Evolutionary conservation across 306 rosid species (phyloP).

Genomic region (Fragaria ananassa): DNA sequence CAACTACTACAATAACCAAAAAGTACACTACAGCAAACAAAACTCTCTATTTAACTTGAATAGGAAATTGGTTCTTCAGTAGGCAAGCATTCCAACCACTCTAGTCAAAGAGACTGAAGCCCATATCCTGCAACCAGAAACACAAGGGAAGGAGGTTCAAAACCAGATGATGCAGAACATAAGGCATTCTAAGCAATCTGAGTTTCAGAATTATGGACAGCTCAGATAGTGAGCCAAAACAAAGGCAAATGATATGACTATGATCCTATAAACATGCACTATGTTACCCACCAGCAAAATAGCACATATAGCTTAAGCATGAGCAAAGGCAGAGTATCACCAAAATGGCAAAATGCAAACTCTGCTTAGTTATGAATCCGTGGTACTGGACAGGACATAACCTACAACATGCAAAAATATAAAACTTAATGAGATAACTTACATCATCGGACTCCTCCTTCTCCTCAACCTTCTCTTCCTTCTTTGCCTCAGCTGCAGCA

Average conservation of each 20-base stretch:
- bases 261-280: background rate
- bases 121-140: slow-evolving; percentile 67
- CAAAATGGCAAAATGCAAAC: background rate
- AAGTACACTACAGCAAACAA: background rate
- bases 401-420: background rate
- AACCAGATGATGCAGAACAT: background rate
- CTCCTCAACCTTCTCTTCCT: slow-evolving; percentile 77
- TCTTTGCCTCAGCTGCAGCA: slow-evolving; percentile 63
- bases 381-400: too few species aligned
- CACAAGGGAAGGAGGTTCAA: slow-evolving; percentile 3
- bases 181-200: background rate
- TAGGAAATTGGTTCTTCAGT: background rate
- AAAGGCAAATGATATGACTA: background rate
- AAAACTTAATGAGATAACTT: slow-evolving; percentile 15
- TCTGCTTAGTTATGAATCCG: too few species aligned
- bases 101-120: slow-evolving; percentile 79
- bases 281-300: background rate
- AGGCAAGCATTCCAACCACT: slow-evolving; percentile 6
- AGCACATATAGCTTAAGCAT: background rate
- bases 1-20: background rate
- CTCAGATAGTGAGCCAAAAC: background rate
- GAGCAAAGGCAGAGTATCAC: background rate
- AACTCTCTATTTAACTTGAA: background rate
- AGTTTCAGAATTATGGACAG: background rate
- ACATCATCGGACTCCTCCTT: slow-evolving; percentile 81